These are phyloP conservation scores for Geranomyces michiganensis DNA, from an alignment of 192 early-diverging fungal species.

Conservation along the genomic window DNA sequence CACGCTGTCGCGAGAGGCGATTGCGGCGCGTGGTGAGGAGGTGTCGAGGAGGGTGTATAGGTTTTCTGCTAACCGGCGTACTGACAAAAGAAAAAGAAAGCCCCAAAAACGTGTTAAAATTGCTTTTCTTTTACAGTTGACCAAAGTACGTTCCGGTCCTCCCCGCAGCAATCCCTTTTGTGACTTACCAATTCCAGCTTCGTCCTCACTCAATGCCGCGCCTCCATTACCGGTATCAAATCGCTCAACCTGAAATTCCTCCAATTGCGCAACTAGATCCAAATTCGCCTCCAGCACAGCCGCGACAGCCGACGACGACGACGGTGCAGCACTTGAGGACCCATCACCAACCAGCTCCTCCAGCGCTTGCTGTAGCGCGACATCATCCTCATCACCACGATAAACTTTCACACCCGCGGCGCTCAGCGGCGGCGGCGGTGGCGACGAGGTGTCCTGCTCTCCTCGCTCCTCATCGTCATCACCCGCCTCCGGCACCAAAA, in stretches of 20 bases:
- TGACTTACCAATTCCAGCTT: constrained; percentile 17
- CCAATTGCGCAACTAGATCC: constrained; percentile 11
- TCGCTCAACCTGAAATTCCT: constrained; percentile 17
- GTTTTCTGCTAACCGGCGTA: neutral
- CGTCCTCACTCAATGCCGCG: neutral
- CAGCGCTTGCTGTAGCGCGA: neutral
- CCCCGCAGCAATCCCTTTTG: too few species aligned
- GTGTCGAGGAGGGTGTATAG: constrained; percentile 7
- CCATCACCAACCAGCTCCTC: constrained; percentile 8
- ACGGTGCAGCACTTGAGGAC: neutral
- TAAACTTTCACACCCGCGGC: neutral
- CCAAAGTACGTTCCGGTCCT: too few species aligned
- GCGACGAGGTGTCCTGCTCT: neutral
- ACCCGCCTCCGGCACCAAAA: constrained; percentile 20
- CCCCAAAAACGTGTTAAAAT: neutral
- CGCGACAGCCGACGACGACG: neutral
- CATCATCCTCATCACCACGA: neutral
- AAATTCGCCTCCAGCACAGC: constrained; percentile 17
- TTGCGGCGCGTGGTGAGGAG: neutral
- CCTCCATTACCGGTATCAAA: neutral
- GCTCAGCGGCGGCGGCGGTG: neutral
- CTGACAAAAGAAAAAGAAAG: neutral
- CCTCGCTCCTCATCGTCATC: neutral
- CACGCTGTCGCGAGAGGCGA: neutral
- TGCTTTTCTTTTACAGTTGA: too few species aligned